Base-by-base conservation (phyloP, 768 basidiomycete genomes). In the Mycena alexandri region DNA sequence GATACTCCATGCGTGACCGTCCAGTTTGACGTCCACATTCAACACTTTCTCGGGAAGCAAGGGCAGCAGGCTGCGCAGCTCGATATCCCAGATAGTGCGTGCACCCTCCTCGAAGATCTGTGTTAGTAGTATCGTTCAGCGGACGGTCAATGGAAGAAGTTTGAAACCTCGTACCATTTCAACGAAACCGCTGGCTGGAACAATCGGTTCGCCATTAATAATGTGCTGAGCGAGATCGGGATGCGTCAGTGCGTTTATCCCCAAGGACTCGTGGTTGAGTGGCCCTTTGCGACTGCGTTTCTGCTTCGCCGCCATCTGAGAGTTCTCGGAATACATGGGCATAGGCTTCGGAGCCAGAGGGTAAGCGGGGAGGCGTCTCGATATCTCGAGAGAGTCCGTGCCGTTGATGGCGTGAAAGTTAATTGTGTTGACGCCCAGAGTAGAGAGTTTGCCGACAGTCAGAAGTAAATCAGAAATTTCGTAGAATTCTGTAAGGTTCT, bases 141-240 rank as follows among this genome's bases (percentile, higher is more conserved):
- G 60, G 21, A 69, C 64, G 48, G 72, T 43, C 65, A 34, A 57
- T 21, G 17, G 16, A 33, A 42, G 16, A 12, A 10, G 17, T 7
- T 24, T 24, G 22, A 51, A 16, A 46, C 1, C 29, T 43, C 71
- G 2, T 65, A 79, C 80, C 79, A 79, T 79, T 62, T 75, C 73
- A 3, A 79, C 51, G 51, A 66, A 84, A 24, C 83, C 83, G 11
- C 82, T 75, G 3, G 81, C 81, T 7, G 83, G 83, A 75, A 84
- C 77, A 16, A 84, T 81, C 0, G 81, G 76, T 13, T 82, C 79
- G 6, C 76, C 78, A 17, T 75, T 76, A 38, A 84, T 82, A 36
- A 84, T 67, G 58, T 84, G 83, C 19, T 82, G 76, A 0, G 81
- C 79, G 11, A 84, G 73, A 33, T 76, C 77, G 3, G 82, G 78